These are phyloP conservation scores for Aegilops tauschii DNA, from an alignment of 176 grass and related monocot genomes.

Conservation along the genomic window DNA sequence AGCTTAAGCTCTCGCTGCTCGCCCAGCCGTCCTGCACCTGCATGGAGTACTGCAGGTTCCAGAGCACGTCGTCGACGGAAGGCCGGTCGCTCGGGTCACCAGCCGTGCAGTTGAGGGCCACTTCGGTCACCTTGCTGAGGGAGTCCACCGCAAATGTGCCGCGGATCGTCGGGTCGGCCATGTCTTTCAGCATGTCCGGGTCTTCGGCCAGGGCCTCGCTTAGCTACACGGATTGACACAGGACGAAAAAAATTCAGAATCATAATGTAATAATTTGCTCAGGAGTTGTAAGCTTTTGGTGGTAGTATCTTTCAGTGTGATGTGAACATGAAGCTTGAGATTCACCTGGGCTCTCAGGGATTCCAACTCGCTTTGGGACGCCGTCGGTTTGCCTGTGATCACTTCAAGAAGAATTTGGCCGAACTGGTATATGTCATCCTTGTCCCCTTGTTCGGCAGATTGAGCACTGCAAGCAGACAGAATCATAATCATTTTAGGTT, in stretches of 20 bases:
- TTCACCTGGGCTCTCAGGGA: conserved; percentile 60
- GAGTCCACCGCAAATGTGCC: conserved; percentile 77
- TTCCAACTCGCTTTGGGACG: conserved; percentile 50
- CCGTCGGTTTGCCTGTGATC: conserved; percentile 67
- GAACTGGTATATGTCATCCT: conserved; percentile 79
- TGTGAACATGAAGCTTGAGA: conserved; percentile 14
- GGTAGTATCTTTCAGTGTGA: neutral
- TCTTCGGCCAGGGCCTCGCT: conserved; percentile 49
- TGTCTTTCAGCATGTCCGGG: conserved; percentile 47
- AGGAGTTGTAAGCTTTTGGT: neutral
- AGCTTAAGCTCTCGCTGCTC: conserved; percentile 75
- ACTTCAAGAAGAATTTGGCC: conserved; percentile 89
- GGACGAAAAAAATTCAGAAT: conserved; percentile 7
- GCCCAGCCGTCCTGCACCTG: conserved; percentile 92
- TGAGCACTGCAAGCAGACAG: conserved; percentile 28
- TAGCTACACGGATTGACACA: conserved; percentile 30
- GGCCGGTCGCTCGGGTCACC: conserved; percentile 41
- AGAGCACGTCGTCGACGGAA: conserved; percentile 74
- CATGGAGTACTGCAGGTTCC: conserved; percentile 93
- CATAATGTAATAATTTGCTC: neutral
- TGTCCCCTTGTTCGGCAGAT: conserved; percentile 48
- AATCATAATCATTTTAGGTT: neutral
- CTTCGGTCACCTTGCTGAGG: conserved; percentile 50
- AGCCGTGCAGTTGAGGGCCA: conserved; percentile 66
- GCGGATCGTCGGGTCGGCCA: conserved; percentile 46